Evolutionary conservation across 106 monocot species (phyloP), one percentile per base, ranked within the genome.

Genomic region (Apostasia shenzhenica): DNA sequence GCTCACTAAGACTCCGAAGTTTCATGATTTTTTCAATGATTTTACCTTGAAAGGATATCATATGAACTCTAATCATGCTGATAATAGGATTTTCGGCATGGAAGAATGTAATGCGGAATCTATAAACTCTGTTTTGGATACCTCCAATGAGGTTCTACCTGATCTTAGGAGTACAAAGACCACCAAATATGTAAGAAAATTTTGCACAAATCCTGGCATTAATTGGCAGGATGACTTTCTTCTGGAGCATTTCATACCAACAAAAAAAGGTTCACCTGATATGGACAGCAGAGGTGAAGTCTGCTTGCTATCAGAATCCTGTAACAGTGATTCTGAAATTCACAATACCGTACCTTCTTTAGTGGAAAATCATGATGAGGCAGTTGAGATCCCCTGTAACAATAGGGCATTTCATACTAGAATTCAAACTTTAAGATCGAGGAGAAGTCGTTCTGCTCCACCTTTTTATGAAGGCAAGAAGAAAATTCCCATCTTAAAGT

Each of bases 401-500:
- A 50, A 77, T 13, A 50, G 48, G 47, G 67, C 69, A 8, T 70
- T 41, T 72, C 59, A 44, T 43, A 64, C 69, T 66, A 42, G 54
- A 55, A 7, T 52, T 57, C 57, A 38, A 8, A 75, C 67, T 6
- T 39, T 58, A 48, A 75, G 83, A 68, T 68, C 75, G 59, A 79
- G 60, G 60, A 89, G 97, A 85, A 87, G 97, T 68, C 64, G 37
- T 61, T 93, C 97, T 70, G 92, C 97, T 57, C 97, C 97, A 46
- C 92, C 97, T 59, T 87, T 99, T 76, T 81, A 81, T 75, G 85
- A 70, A 56, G 75, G 60, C 41, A 89, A 81, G 77, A 55, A 42
- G 43, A 92, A 76, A 73, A 85, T 75, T 67, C 68, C 77, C 43
- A 62, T 71, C 45, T 48, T 82, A 75, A 74, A 78, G 76, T 63